Percentiles rank a stretch among this genome's conserved stretches.
Conservation (phyloP, 768 basidiomycete species). For the Hygrophorus pudorinus region DNA sequence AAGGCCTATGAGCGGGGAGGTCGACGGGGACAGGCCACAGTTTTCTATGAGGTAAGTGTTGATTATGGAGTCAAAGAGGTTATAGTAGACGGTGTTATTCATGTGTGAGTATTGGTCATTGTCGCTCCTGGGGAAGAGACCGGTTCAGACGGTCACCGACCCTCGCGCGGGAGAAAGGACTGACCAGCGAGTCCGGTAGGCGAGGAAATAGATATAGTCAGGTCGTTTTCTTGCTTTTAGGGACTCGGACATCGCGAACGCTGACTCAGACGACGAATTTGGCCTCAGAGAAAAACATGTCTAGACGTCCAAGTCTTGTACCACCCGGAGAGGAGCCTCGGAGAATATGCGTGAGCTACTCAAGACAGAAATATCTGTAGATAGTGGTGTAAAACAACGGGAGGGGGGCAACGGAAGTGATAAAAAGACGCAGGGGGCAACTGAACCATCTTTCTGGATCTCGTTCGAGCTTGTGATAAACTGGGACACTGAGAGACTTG, state of each 20-base stretch:
- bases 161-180: conserved; percentile 8
- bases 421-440: no score
- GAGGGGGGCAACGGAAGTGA: no score
- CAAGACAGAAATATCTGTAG: no score
- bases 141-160: background rate
- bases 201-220: conserved; percentile 51
- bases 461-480: no score
- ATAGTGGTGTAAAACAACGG: no score
- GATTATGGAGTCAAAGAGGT: conserved; percentile 38
- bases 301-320: no score
- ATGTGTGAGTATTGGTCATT: conserved; percentile 79
- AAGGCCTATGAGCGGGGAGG: conserved; percentile 53
- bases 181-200: conserved; percentile 65
- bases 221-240: conserved; percentile 17
- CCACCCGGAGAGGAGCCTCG: no score
- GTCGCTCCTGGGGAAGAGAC: conserved; percentile 54
- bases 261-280: background rate
- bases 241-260: conserved; percentile 15
- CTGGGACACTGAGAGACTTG: no score
- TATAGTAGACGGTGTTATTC: conserved; percentile 73
- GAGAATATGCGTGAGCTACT: no score
- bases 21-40: conserved; percentile 45
- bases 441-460: no score
- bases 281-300: no score
- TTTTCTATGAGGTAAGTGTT: conserved; percentile 68